These are phyloP conservation scores for Cnidoscolus chayamansa DNA, from an alignment of 441 rosid species.

Conservation along the genomic window DNA sequence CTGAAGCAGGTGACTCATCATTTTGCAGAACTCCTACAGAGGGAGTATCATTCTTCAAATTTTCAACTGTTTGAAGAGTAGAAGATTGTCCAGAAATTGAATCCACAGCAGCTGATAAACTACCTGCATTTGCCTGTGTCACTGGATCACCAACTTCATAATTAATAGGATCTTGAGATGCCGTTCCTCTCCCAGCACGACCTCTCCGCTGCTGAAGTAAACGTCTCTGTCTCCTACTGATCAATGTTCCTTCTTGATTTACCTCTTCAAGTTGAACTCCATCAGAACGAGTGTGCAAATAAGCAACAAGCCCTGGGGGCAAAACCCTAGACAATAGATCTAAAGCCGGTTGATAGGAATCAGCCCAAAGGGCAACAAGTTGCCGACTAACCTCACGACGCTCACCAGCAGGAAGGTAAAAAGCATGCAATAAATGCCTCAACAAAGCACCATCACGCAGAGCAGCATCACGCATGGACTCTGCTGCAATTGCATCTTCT, in stretches of 20 bases:
- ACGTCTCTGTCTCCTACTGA: constrained; percentile 76
- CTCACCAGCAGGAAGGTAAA: constrained; percentile 87
- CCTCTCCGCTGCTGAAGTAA: constrained; percentile 92
- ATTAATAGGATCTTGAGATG: constrained; percentile 67
- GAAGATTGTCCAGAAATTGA: constrained; percentile 44
- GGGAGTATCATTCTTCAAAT: constrained; percentile 39
- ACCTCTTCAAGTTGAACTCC: constrained; percentile 53
- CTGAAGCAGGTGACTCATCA: constrained; percentile 50
- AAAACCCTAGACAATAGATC: constrained; percentile 86
- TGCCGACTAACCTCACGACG: constrained; percentile 95
- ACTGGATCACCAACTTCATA: constrained; percentile 57
- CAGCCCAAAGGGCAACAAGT: constrained; percentile 99
- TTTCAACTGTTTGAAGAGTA: constrained; percentile 48
- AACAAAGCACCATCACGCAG: constrained; percentile 96
- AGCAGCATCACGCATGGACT: constrained; percentile 99
- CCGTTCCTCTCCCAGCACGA: constrained; percentile 51
- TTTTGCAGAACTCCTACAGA: constrained; percentile 48
- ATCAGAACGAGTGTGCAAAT: constrained; percentile 88
- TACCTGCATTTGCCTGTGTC: constrained; percentile 42
- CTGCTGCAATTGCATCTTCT: constrained; percentile 99
- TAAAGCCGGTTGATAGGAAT: constrained; percentile 97
- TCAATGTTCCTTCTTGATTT: constrained; percentile 69
- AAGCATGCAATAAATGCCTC: constrained; percentile 95
- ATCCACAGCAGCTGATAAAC: constrained; percentile 45
- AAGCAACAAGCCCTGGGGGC: constrained; percentile 99